Evolutionary conservation across 129 eudicot genomes (phyloP), one percentile per base, ranked within the genome.

Genomic region (Tagetes patula): DNA sequence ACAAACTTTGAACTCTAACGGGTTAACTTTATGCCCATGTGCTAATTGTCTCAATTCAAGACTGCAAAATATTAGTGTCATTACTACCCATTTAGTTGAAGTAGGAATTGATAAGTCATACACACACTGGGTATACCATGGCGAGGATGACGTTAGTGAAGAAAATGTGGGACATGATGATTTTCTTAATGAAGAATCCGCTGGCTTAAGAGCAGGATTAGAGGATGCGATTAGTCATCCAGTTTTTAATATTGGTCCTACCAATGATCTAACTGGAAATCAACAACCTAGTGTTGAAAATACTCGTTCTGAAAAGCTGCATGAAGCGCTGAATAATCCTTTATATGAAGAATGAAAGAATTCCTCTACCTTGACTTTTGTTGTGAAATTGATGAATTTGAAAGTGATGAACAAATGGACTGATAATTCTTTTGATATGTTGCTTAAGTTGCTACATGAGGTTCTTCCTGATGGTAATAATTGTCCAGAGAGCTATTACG

Each of bases 321-420:
- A 61, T 12, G 67, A 61, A 61, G 67, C 67, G 37, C 1, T 61
- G 36, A 61, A 33, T 61, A 61, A n/a, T n/a, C 69, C 69, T 65
- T 38, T 65, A 50, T 65, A 39, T 40, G 67, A 61, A 36, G 69
- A 50, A 65, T 65, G 50, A 32, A 65, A 63, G 68, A 63, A 63
- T 50, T 12, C 55, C 38, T 63, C 47, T 63, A 63, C 68, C 10
- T 38, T 63, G 68, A 63, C 48, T 0, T 63, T 63, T 63, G 12
- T 38, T 38, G 48, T 63, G 43, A 12, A 63, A 47, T 11, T 63
- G 68, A n/a, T n/a, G n/a, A n/a, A n/a, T n/a, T n/a, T n/a, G n/a
- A n/a, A n/a, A n/a, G n/a, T n/a, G n/a, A n/a, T n/a, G n/a, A n/a
- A n/a, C n/a, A n/a, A n/a, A n/a, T 33, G 38, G 66, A 27, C 12